Base-by-base conservation (phyloP, 83 land plant genomes). In the Diphasiastrum complanatum region DNA sequence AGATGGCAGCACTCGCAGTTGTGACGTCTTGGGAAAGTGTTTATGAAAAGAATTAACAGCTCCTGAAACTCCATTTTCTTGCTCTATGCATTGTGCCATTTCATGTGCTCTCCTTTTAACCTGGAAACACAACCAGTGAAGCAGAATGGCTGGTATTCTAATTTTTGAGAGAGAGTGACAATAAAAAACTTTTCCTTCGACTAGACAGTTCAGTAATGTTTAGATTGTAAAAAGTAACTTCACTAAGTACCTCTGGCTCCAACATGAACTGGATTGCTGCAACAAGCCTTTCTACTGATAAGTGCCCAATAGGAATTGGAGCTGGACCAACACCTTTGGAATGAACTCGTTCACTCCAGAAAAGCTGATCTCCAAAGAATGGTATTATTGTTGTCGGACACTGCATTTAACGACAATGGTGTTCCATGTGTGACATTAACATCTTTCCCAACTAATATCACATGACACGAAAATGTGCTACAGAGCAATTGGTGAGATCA, bases 231-330 rank as follows among this genome's bases (percentile, higher is more conserved):
- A 38, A 38, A 8, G 43, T 8, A 14, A 38, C 43, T 38, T 38
- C 43, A 8, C 14, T 8, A 54, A 11, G 29, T 54, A 54, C 58
- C 29, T 54, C 58, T 22, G 58, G 58, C 10, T 22, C 5, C 36
- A 54, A 5, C 58, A 54, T 54, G n/a, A 54, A 54, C 34, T 54
- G n/a, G 58, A 54, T 54, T 5, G 58, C 58, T 26, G n/a, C 33
- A 10, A 54, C 58, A 25, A 54, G 58, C 5, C 29, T 54, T 4
- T 54, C 58, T 5, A 26, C 33, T 4, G 58, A 23, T 14, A 54
- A 28, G 4, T 54, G 10, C n/a, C 29, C 33, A 4, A 54, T 28
- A 5, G 58, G 58, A 54, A 54, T 26, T 28, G 58, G 58, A 30
- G 33, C 33, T 25, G 58, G 58, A 54, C 58, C 58, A 28, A 54